Evolutionary conservation across 306 rosid species (phyloP), one percentile per base, ranked within the genome.

Genomic region (Quercus mongolica): DNA sequence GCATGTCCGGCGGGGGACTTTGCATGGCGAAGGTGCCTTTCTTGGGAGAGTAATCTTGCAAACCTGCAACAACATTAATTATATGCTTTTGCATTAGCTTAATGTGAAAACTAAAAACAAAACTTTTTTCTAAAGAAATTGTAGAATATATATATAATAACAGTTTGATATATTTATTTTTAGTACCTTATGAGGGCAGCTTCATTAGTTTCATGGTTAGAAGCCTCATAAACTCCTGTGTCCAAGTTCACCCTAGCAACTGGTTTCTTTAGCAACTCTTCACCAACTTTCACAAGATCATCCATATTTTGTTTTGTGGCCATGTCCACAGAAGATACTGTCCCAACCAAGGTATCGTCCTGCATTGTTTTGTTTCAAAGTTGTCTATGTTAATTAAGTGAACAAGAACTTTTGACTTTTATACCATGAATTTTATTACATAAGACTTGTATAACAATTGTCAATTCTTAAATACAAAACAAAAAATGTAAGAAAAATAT

Each of bases 321-420:
- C 70, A 83, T 49, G 28, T 84, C 91, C 41, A 88, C 79, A 0
- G 86, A 71, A 2, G 52, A 13, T 55, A 83, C 72, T 1, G 61
- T 64, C 5, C 79, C 80, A 8, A 71, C 78, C 65, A 91, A 76
- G 7, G 87, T 56, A 80, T 89, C 90, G n/a, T 91, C 92, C 94
- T 91, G 80, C 54, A 62, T n/a, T 56, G 46, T 80, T 52, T 31
- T 18, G 25, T 35, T 73, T 21, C 38, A 26, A 33, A 67, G 0
- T 5, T 38, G 46, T 2, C 44, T 5, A 46, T 51, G 10, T 58
- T 59, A 74, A 33, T n/a, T 18, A 13, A 8, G 11, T 19, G 4
- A 10, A 35, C 2, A 4, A 9, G 5, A 74, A 38, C 46, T 38
- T 6, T 6, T 38, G 46, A 38, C 46, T 7, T 7, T 38, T 12